Evolutionary conservation across 192 early-diverging fungal genomes (phyloP).

Genomic region (Coemansia sp.): DNA sequence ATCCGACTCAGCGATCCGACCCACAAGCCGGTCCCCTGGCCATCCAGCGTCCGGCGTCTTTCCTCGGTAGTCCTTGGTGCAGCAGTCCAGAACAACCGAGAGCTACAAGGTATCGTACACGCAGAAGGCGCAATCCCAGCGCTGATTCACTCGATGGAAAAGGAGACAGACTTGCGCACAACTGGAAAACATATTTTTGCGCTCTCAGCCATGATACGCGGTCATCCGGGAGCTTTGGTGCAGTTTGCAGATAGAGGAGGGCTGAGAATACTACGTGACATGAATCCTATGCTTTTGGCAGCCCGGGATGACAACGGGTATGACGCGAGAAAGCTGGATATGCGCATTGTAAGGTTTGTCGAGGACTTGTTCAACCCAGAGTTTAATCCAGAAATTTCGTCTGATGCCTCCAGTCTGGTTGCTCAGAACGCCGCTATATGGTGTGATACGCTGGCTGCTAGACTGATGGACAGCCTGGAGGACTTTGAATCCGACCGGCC

Average conservation of each 20-base stretch:
- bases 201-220: conserved; percentile 43
- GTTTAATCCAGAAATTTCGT: conserved; percentile 17
- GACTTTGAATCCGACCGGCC: conserved; percentile 6
- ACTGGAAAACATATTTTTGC: conserved; percentile 45
- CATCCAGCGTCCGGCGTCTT: conserved; percentile 30
- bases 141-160: conserved; percentile 17
- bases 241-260: conserved; percentile 38
- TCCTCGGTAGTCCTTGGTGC: conserved; percentile 57
- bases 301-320: conserved; percentile 5
- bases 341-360: conserved; percentile 33
- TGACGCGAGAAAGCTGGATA: conserved; percentile 25
- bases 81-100: conserved; percentile 57
- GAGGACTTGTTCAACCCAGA: conserved; percentile 49
- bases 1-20: conserved; percentile 40
- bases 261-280: conserved; percentile 15
- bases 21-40: conserved; percentile 8
- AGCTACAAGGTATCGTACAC: conserved; percentile 21
- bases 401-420: neutral
- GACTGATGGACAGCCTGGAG: conserved; percentile 17
- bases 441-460: conserved; percentile 27
- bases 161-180: conserved; percentile 17
- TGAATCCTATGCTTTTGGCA: conserved; percentile 10
- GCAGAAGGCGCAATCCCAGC: conserved; percentile 18
- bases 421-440: conserved; percentile 26
- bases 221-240: conserved; percentile 31